Conservation (phyloP, 225 moss, liverwort and hornwort genomes). For the Pleurozium schreberi region DNA sequence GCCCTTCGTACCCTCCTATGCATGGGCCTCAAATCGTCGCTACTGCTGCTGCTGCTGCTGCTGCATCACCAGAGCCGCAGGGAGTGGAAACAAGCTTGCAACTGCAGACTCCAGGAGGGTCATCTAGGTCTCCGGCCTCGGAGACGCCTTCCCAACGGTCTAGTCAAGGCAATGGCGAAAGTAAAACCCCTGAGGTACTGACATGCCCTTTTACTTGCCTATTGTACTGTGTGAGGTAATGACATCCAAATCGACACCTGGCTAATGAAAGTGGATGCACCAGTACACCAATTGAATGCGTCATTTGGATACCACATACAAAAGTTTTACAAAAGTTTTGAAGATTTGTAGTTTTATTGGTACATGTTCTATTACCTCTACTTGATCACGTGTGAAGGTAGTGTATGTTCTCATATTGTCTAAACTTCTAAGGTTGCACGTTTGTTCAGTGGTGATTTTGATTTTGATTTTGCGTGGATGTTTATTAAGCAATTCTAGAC, state of each 20-base stretch:
- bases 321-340: too few species aligned
- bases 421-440: neutral
- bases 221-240: neutral
- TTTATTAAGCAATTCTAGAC: too few species aligned
- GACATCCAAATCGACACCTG: neutral
- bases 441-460: neutral
- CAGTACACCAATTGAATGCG: neutral
- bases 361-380: neutral
- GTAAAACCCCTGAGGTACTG: constrained; percentile 44
- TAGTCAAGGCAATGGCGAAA: constrained; percentile 27
- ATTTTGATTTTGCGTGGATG: neutral
- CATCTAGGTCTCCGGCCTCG: constrained; percentile 21
- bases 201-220: neutral
- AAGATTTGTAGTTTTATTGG: neutral
- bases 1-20: constrained; percentile 6
- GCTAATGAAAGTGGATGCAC: neutral
- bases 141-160: constrained; percentile 30
- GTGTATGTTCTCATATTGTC: neutral
- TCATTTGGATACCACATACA: neutral
- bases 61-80: constrained; percentile 36
- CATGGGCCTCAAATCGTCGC: constrained; percentile 6
- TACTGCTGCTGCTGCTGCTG: neutral
- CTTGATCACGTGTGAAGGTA: neutral
- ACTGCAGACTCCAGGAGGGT: constrained; percentile 42
- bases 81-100: constrained; percentile 55